These are phyloP conservation scores for Haematococcus lacustris DNA, from an alignment of 139 green algal genomes.

Conservation along the genomic window DNA sequence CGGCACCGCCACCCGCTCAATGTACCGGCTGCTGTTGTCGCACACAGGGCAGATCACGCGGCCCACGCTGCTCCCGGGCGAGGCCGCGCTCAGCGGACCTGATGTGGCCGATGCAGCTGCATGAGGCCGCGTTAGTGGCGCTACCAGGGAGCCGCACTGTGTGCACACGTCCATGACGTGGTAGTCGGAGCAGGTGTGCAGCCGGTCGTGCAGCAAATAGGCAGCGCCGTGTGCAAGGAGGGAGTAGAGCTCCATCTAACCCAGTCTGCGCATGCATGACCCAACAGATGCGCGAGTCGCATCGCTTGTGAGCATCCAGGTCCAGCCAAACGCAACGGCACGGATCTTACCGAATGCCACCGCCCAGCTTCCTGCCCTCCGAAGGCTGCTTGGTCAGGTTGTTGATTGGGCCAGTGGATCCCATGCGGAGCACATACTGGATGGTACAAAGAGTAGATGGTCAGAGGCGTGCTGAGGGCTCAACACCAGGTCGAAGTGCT, in stretches of 20 bases:
- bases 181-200: constrained; percentile 76
- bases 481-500: neutral
- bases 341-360: neutral
- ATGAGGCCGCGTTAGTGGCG: constrained; percentile 44
- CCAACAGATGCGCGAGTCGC: neutral
- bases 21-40: constrained; percentile 33
- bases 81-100: neutral
- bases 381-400: neutral
- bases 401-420: neutral
- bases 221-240: constrained; percentile 91
- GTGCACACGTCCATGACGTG: constrained; percentile 80
- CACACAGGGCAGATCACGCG: constrained; percentile 55
- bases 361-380: neutral
- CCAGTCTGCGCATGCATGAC: constrained; percentile 49
- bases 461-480: too few relatives aligned
- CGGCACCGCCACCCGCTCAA: constrained; percentile 74
- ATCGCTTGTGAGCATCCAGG: neutral
- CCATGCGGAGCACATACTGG: neutral
- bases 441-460: too few relatives aligned
- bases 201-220: constrained; percentile 91
- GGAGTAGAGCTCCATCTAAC: constrained; percentile 97
- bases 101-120: constrained; percentile 14
- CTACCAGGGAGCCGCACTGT: constrained; percentile 73
- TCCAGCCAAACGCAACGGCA: neutral
- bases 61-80: constrained; percentile 1